A percentile compares a stretch with the other conserved stretches of the same genome.
Evolutionary conservation across 768 basidiomycete genomes (phyloP).

Genomic region (Boletales sp.): DNA sequence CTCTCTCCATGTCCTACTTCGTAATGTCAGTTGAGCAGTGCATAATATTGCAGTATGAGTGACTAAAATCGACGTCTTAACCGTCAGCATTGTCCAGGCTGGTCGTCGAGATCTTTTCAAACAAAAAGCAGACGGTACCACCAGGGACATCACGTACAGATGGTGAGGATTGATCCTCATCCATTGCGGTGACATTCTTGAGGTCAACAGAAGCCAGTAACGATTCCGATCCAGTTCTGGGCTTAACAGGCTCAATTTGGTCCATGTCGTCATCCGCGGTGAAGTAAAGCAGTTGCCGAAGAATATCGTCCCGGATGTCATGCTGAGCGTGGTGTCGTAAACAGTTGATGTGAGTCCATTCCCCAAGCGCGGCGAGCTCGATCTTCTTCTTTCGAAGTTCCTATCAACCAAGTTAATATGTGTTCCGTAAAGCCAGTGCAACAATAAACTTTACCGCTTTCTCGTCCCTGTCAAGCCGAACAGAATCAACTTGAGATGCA

Average conservation of each 20-base stretch:
- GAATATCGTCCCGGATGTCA: slow-evolving; percentile 61
- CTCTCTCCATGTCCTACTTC: slow-evolving; percentile 4
- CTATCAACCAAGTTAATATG: slow-evolving; percentile 32
- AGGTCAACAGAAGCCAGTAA: slow-evolving; percentile 47
- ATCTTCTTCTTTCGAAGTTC: slow-evolving; percentile 64
- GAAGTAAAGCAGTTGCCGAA: slow-evolving; percentile 44
- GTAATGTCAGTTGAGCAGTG: not conserved
- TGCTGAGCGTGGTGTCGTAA: slow-evolving; percentile 42
- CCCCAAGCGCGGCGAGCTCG: slow-evolving; percentile 65
- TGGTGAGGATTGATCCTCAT: slow-evolving; percentile 29
- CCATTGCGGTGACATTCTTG: slow-evolving; percentile 40
- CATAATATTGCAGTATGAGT: too few relatives aligned
- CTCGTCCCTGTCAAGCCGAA: slow-evolving; percentile 44
- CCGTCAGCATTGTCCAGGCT: slow-evolving; percentile 6
- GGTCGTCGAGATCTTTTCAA: slow-evolving; percentile 51
- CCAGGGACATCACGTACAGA: slow-evolving; percentile 51
- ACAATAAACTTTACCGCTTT: slow-evolving; percentile 39
- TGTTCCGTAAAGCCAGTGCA: not conserved
- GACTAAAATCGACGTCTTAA: too few relatives aligned
- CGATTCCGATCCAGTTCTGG: slow-evolving; percentile 27
- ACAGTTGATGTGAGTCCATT: slow-evolving; percentile 87
- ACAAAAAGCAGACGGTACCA: slow-evolving; percentile 73
- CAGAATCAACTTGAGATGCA: slow-evolving; percentile 58
- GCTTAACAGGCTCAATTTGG: slow-evolving; percentile 5
- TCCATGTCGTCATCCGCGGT: slow-evolving; percentile 12